Conservation (phyloP, 1,284 basidiomycete species). For the Boletus semigastroideus region DNA sequence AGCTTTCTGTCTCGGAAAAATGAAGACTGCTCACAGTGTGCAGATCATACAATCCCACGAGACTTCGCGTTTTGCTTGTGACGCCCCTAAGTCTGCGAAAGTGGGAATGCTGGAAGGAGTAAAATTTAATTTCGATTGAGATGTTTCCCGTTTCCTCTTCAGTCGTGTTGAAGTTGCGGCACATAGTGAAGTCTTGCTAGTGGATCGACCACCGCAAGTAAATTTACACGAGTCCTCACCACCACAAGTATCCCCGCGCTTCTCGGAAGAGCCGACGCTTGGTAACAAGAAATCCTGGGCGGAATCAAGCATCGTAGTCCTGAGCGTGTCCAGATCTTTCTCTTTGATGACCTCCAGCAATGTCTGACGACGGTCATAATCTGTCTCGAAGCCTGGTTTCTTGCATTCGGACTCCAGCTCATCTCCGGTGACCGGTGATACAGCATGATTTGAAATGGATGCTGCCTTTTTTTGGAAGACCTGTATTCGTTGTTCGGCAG, state of each 20-base stretch:
- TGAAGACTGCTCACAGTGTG: slow-evolving; percentile 19
- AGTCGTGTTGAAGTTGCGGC: slow-evolving; percentile 4
- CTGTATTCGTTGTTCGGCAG: slow-evolving; percentile 61
- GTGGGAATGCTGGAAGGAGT: not conserved
- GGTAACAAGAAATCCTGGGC: slow-evolving; percentile 23
- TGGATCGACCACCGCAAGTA: not conserved
- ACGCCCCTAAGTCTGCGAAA: not conserved
- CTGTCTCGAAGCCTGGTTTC: slow-evolving; percentile 17
- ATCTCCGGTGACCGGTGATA: not conserved
- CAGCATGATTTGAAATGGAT: slow-evolving; percentile 5
- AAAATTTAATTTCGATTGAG: slow-evolving; percentile 8
- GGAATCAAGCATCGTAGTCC: slow-evolving; percentile 13
- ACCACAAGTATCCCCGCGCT: not conserved
- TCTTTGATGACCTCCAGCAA: slow-evolving; percentile 23
- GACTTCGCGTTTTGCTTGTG: not conserved
- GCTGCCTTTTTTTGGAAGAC: slow-evolving; percentile 35
- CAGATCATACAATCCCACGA: slow-evolving; percentile 28
- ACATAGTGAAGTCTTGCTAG: not conserved
- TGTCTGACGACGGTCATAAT: slow-evolving; percentile 20
- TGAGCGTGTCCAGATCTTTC: slow-evolving; percentile 28
- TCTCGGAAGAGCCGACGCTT: not conserved
- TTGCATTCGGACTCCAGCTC: slow-evolving; percentile 18
- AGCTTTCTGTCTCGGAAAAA: not conserved
- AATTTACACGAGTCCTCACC: not conserved
- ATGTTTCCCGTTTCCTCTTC: slow-evolving; percentile 22